phyloP scores from a whole-genome alignment of 2,329 filamentous ascomycete genomes.

The Hymenoscyphus linearis region DNA sequence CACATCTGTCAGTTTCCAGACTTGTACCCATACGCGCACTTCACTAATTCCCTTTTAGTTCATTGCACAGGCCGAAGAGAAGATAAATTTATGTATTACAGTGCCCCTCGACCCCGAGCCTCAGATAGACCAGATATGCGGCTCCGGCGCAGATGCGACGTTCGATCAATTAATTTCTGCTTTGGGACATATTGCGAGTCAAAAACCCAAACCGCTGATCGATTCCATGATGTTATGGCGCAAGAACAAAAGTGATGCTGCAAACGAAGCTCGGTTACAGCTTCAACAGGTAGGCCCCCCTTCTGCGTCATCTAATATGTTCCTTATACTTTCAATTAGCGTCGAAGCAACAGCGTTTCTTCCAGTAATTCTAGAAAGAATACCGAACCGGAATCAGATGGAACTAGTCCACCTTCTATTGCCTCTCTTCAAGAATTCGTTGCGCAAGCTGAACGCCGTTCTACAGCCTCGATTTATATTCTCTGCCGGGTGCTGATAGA shows the following conservation, averaged over 20 bases:
- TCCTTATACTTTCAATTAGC: conserved; percentile 15
- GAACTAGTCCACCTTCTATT: conserved; percentile 28
- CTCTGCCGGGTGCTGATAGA: conserved; percentile 90
- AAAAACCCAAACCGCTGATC: conserved; percentile 90
- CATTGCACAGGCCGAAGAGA: conserved; percentile 93
- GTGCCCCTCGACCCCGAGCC: conserved; percentile 75
- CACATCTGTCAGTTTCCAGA: conserved; percentile 62
- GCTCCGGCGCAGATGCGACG: conserved; percentile 75
- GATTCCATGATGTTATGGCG: conserved; percentile 98
- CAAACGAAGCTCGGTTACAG: conserved; percentile 59
- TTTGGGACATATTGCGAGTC: conserved; percentile 87
- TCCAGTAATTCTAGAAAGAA: conserved; percentile 53
- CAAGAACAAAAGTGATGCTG: conserved; percentile 89
- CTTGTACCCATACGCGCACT: conserved; percentile 1
- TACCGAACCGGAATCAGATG: conserved; percentile 54
- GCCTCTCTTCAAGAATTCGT: conserved; percentile 62
- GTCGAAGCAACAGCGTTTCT: conserved; percentile 15
- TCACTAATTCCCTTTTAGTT: conserved; percentile 52
- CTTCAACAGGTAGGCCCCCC: conserved; percentile 43
- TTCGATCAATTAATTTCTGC: conserved; percentile 95
- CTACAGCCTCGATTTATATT: conserved; percentile 92
- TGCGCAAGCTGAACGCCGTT: conserved; percentile 77
- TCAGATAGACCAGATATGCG: conserved; percentile 83
- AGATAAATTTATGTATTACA: conserved; percentile 83
- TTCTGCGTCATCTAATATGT: neutral